phyloP scores from a whole-genome alignment of 495 filamentous ascomycete genomes.

The Neurospora hispaniola region DNA sequence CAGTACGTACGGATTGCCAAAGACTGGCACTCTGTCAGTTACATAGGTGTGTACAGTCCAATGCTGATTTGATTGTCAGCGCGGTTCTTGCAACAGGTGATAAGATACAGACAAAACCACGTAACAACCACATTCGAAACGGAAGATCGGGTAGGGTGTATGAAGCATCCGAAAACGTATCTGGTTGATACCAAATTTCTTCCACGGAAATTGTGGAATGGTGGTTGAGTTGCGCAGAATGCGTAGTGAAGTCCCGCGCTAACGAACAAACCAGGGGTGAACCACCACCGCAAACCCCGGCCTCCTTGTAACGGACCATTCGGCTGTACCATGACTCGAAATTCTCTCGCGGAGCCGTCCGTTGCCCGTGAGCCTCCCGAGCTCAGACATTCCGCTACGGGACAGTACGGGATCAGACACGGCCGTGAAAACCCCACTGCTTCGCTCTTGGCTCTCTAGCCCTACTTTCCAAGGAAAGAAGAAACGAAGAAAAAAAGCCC shows the following conservation, averaged over 20 bases:
- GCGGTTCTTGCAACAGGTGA: too few species aligned
- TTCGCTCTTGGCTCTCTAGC: not conserved
- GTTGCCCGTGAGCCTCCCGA: not conserved
- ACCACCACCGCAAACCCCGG: not conserved
- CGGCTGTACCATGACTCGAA: not conserved
- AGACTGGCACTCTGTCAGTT: not conserved
- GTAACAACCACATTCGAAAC: too few species aligned
- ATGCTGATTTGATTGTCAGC: too few species aligned
- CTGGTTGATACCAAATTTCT: too few species aligned
- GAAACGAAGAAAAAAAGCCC: too few species aligned
- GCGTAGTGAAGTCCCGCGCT: too few species aligned
- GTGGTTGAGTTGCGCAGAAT: too few species aligned
- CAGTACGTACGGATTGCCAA: not conserved
- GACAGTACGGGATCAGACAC: not conserved
- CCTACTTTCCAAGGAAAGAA: not conserved
- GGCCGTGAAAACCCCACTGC: not conserved
- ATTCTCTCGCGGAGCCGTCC: not conserved
- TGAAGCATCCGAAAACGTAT: too few species aligned
- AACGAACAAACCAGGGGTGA: too few species aligned
- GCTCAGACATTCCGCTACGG: not conserved
- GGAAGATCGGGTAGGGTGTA: too few species aligned
- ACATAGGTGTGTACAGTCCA: not conserved
- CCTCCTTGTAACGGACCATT: not conserved
- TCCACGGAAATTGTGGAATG: too few species aligned
- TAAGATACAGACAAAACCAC: too few species aligned